Evolutionary conservation across 2,329 filamentous ascomycete genomes (phyloP), one percentile per base, ranked within the genome.

Genomic region (Aspergillus neoniger): DNA sequence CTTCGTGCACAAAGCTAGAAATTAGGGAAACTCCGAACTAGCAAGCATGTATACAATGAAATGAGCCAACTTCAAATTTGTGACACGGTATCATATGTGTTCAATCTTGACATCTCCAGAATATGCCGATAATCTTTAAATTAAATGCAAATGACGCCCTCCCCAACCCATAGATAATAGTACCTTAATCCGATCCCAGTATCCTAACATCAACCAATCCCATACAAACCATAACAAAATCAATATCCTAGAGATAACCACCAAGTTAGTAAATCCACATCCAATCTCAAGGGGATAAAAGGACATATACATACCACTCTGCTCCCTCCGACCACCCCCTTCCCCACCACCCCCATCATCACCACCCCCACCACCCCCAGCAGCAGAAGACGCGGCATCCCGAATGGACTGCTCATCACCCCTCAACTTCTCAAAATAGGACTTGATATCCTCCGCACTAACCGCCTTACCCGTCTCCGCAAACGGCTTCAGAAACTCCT

Each of bases 381-480:
- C 84, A 23, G 80, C 81, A 57, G 83, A 82, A 58, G 83, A 82
- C 14, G 83, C 84, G 0, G 88, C 88, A 65, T 87, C 84, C 67
- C 81, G 81, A 59, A 92, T 91, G 0, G 82, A 90, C 68, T 90
- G 81, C 48, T 92, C 91, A 76, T 98, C 95, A 60, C 95, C 95
- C 64, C 95, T 85, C 67, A 99, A 78, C 79, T 95, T 94, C 55
- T 94, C 94, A 83, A 99, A 99, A 75, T 97, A 96, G 2, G 86
- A 86, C 77, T 97, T 99, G 77, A 99, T 95, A 77, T 98, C 93
- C 72, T 99, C 95, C 1, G 94, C 94, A 1, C 92, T 89, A 21
- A 99, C 93, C 0, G 91, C 88, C 75, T 91, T 82, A 1, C 94
- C 94, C 64, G 89, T 96, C 73, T 97, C 92, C 0, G 95, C 95